Evolutionary conservation across 768 basidiomycete genomes (phyloP).

Genomic region (Tylopilus intermedius): DNA sequence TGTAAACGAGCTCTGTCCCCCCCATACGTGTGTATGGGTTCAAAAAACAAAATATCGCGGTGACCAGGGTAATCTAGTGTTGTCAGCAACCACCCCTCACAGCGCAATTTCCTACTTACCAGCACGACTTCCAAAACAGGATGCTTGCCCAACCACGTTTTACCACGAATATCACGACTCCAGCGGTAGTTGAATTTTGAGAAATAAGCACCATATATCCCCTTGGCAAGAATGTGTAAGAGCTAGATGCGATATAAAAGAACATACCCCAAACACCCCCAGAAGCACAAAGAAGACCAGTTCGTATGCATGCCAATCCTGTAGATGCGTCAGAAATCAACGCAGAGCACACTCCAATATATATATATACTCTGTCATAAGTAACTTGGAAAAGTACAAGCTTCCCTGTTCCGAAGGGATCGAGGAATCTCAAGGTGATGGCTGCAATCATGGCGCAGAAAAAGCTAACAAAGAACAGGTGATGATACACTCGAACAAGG

Average conservation of each 20-base stretch:
- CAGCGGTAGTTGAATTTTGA: slow-evolving; percentile 88
- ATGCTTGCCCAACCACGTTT: slow-evolving; percentile 74
- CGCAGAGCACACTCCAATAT: background rate
- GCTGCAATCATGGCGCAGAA: slow-evolving; percentile 98
- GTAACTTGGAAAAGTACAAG: slow-evolving; percentile 89
- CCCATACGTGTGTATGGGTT: slow-evolving; percentile 92
- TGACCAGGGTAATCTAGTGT: slow-evolving; percentile 68
- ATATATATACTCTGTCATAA: slow-evolving; percentile 63
- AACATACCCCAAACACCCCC: slow-evolving; percentile 80
- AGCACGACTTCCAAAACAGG: slow-evolving; percentile 80
- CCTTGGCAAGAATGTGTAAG: slow-evolving; percentile 41
- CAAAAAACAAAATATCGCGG: slow-evolving; percentile 73
- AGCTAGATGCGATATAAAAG: background rate
- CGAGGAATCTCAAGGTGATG: slow-evolving; percentile 84
- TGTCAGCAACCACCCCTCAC: slow-evolving; percentile 8
- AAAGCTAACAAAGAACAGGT: slow-evolving; percentile 54
- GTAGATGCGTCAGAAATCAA: slow-evolving; percentile 6
- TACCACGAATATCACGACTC: slow-evolving; percentile 76
- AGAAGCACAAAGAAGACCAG: slow-evolving; percentile 79
- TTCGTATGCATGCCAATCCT: slow-evolving; percentile 95
- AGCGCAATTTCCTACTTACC: slow-evolving; percentile 39
- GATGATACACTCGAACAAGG: background rate
- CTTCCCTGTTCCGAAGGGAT: slow-evolving; percentile 95
- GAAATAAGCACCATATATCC: slow-evolving; percentile 90
- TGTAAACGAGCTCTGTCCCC: slow-evolving; percentile 91